Percentiles rank a stretch among this genome's conserved stretches.
Evolutionary conservation across 192 early-diverging fungal species (phyloP).

Genomic region (Linnemannia schmuckeri): DNA sequence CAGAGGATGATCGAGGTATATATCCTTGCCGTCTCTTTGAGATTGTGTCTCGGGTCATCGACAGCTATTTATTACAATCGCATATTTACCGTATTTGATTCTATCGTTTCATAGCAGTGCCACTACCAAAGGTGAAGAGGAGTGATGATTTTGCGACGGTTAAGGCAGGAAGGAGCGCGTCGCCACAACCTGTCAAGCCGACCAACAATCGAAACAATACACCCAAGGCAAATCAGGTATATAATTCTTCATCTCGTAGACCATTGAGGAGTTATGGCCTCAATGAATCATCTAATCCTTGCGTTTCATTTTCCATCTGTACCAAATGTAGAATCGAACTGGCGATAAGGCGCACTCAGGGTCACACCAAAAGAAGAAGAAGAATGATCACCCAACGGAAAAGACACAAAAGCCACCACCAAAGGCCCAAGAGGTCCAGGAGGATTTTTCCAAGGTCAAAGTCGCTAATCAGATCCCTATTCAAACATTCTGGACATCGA

Average conservation of each 20-base stretch:
- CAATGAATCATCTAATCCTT: background rate
- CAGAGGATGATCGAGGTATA: slow-evolving; percentile 51
- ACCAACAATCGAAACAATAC: slow-evolving; percentile 26
- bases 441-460: slow-evolving; percentile 76
- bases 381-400: slow-evolving; percentile 30
- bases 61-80: background rate
- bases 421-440: slow-evolving; percentile 56
- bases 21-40: background rate
- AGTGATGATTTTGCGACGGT: slow-evolving; percentile 34
- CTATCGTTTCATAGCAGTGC: background rate
- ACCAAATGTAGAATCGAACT: slow-evolving; percentile 21
- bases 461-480: slow-evolving; percentile 85
- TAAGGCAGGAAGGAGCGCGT: slow-evolving; percentile 51
- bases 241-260: background rate
- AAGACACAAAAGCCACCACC: slow-evolving; percentile 51
- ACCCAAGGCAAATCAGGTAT: slow-evolving; percentile 47
- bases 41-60: background rate
- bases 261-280: background rate
- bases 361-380: slow-evolving; percentile 52
- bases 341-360: slow-evolving; percentile 44
- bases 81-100: background rate
- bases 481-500: slow-evolving; percentile 81
- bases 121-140: slow-evolving; percentile 35
- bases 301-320: background rate
- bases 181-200: slow-evolving; percentile 41